Base-by-base conservation (phyloP, 73 alveolate genomes). In the Breviolum minutum region DNA sequence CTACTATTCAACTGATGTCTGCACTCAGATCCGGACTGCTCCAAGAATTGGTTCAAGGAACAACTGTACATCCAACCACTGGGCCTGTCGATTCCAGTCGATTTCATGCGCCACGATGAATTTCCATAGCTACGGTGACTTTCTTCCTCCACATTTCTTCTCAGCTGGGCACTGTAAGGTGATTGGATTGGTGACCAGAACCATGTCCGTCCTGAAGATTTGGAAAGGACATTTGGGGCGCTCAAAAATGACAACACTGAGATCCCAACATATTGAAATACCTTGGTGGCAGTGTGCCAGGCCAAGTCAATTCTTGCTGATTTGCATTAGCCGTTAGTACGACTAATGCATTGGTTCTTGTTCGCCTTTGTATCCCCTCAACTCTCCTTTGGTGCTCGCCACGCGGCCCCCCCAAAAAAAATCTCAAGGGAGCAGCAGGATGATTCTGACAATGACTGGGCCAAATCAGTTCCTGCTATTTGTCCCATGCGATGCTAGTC, bases 1-100 rank as follows among this genome's bases (percentile, higher is more conserved):
- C 54, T n/a, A n/a, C n/a, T n/a, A n/a, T n/a, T n/a, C n/a, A n/a
- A n/a, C n/a, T 40, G 54, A 40, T 40, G 54, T 40, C 54, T 40
- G 54, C 54, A 40, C 54, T 40, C 54, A 40, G 54, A 40, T 48
- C 92, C 95, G 29, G 29, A 69, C 86, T 70, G 95, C 60, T 99
- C 99, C 95, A 99, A 99, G 99, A 99, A 99, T 99, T 99, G 99
- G 64, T 22, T 99, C 89, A 99, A 99, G 62, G 99, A 99, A 26
- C 99, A 99, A 99, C 99, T 99, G 99, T 99, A 99, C 99, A 99
- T 99, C 96, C 96, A 90, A 22, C 96, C 96, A 24, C 88, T 71
- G 17, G 96, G 96, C 95, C 95, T 86, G 24, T 71, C 81, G 26
- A 30, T 20, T 14, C 8, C n/a, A n/a, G n/a, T n/a, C 32, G 26